Evolutionary conservation across 768 basidiomycete genomes (phyloP), one percentile per base, ranked within the genome.

Genomic region (Amanita pseudoporphyria): DNA sequence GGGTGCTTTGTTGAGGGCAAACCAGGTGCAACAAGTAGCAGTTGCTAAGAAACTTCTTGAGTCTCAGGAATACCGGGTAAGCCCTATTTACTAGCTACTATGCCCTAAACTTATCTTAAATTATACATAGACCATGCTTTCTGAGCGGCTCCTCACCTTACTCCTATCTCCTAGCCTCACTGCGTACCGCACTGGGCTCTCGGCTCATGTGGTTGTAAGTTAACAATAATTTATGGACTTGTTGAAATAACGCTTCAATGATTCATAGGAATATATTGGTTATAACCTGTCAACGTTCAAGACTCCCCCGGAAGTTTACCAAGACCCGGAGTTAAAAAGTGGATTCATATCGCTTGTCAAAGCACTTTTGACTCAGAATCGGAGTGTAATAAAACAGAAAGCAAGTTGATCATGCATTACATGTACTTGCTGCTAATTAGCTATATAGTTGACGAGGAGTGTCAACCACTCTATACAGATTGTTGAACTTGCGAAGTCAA

Each of bases 61-160:
- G 31, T 44, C 43, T 32, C 43, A 44, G 9, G 43, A 44, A 44
- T 44, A 28, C 28, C 24, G 16, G 18, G 43, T 44, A 44, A 44
- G 43, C 28, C 26, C 26, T 42, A n/a, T n/a, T n/a, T n/a, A n/a
- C n/a, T n/a, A n/a, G n/a, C n/a, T 24, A 10, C 30, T 44, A 28
- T 18, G n/a, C 5, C 21, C 16, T 3, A 9, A 28, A 16, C 24
- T 44, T 28, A 28, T 10, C 43, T 30, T 18, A 44, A 38, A 2
- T 19, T 38, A 38, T 38, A n/a, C 37, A 38, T n/a, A 44, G 43
- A 32, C 24, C 2, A 44, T 44, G 28, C 30, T 44, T 9, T 9
- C 43, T 44, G 43, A 44, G 28, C 43, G n/a, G n/a, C 43, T 44
- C 7, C 16, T 44, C 26, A 44, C 43, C 5, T 3, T 44, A 26